Evolutionary conservation across 768 basidiomycete genomes (phyloP).

Genomic region (Candolleomyces eurysporus): DNA sequence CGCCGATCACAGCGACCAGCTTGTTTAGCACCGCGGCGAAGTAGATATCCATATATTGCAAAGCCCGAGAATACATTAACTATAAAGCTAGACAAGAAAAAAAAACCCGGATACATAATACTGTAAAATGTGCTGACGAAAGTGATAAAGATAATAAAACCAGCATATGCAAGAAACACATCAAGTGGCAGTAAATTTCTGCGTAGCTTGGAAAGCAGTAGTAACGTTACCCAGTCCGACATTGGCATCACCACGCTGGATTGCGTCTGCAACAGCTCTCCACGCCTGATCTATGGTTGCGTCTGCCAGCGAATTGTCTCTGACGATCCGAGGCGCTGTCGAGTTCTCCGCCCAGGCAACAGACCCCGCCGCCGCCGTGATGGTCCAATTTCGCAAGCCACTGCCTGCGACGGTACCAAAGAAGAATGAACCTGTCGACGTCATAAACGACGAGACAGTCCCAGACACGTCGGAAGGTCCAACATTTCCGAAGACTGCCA

Average conservation of each 20-base stretch:
- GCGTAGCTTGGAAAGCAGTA: conserved; percentile 30
- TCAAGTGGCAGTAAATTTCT: conserved; percentile 28
- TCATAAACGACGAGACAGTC: conserved; percentile 50
- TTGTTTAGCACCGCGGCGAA: background rate
- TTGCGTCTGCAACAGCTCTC: conserved; percentile 33
- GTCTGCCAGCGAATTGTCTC: conserved; percentile 46
- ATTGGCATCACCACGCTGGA: conserved; percentile 9
- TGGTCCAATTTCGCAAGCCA: conserved; percentile 53
- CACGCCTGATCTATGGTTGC: conserved; percentile 47
- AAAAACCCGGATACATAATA: no score
- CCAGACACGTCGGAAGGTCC: conserved; percentile 44
- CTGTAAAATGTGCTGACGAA: background rate
- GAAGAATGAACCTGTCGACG: conserved; percentile 48
- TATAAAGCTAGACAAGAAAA: no score
- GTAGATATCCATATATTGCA: no score
- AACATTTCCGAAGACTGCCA: conserved; percentile 62
- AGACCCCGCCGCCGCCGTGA: conserved; percentile 33
- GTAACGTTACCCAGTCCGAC: conserved; percentile 46
- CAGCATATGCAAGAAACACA: background rate
- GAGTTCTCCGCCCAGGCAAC: conserved; percentile 56
- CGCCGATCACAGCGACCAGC: background rate
- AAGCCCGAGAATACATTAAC: no score
- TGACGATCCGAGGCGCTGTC: conserved; percentile 47
- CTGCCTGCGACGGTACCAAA: conserved; percentile 55
- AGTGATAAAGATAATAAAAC: background rate